Percentiles rank a stretch among this genome's conserved stretches.
Conservation (phyloP, 2,329 filamentous ascomycete species). For the Fusarium nygamai region DNA sequence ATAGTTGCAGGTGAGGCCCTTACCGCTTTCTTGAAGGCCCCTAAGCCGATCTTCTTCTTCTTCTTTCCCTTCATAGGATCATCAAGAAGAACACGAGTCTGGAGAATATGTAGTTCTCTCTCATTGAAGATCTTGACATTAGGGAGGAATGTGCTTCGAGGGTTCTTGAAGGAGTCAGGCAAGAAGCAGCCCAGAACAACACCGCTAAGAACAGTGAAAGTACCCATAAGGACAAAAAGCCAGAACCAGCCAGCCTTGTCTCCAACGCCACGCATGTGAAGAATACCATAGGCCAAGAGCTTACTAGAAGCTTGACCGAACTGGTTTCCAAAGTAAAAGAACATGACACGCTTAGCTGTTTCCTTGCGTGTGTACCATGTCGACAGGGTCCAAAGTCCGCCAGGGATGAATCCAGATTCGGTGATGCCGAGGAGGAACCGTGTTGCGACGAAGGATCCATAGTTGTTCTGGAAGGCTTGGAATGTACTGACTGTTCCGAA, state of each 20-base stretch:
- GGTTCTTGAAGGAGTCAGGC: slow-evolving; percentile 57
- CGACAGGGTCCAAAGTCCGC: slow-evolving; percentile 60
- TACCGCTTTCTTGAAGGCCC: slow-evolving; percentile 57
- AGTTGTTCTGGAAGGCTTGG: slow-evolving; percentile 61
- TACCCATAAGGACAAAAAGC: slow-evolving; percentile 64
- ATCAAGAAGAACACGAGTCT: slow-evolving; percentile 53
- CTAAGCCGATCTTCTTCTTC: slow-evolving; percentile 57
- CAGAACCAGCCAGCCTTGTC: slow-evolving; percentile 66
- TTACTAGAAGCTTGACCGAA: slow-evolving; percentile 53
- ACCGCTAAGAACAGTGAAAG: slow-evolving; percentile 59
- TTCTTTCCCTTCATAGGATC: slow-evolving; percentile 59
- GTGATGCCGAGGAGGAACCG: slow-evolving; percentile 63
- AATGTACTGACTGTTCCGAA: slow-evolving; percentile 64
- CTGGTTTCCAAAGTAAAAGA: slow-evolving; percentile 67
- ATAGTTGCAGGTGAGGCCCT: slow-evolving; percentile 13
- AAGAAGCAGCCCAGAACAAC: slow-evolving; percentile 55
- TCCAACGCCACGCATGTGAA: slow-evolving; percentile 60
- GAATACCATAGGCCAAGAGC: slow-evolving; percentile 57
- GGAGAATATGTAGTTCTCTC: slow-evolving; percentile 54
- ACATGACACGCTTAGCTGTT: slow-evolving; percentile 61
- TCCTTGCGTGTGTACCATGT: slow-evolving; percentile 65
- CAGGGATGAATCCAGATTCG: slow-evolving; percentile 66
- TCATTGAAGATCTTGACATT: slow-evolving; percentile 49
- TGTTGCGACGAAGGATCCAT: slow-evolving; percentile 58
- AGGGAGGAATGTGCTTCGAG: slow-evolving; percentile 54